Evolutionary conservation across 148 eudicot species (phyloP).

Genomic region (Simmondsia chinensis): DNA sequence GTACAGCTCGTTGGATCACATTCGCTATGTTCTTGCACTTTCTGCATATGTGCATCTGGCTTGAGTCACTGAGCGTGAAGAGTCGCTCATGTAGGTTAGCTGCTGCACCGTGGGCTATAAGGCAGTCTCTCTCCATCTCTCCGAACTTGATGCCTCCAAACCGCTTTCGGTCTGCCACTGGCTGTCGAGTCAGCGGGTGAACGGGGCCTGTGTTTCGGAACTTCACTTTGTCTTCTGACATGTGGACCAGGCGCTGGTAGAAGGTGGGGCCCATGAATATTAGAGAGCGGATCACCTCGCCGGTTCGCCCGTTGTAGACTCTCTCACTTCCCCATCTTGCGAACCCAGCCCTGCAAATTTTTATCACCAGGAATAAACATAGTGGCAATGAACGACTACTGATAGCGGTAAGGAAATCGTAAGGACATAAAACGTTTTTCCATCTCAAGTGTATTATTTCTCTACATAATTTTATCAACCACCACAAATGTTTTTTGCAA

Average conservation of each 20-base stretch:
- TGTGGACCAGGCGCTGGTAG: slow-evolving; percentile 82
- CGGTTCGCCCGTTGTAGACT: slow-evolving; percentile 81
- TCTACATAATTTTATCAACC: no score
- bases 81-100: slow-evolving; percentile 93
- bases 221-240: slow-evolving; percentile 96
- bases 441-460: no score
- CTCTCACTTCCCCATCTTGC: slow-evolving; percentile 88
- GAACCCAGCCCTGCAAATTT: slow-evolving; percentile 68
- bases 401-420: no score
- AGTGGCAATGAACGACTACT: no score
- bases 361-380: no score
- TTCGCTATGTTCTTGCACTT: slow-evolving; percentile 61
- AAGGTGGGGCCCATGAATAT: slow-evolving; percentile 88
- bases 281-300: slow-evolving; percentile 54
- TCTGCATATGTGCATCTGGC: slow-evolving; percentile 80
- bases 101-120: slow-evolving; percentile 92
- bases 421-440: no score
- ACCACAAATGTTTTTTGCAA: no score
- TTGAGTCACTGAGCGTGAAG: slow-evolving; percentile 78
- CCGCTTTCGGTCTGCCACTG: slow-evolving; percentile 86
- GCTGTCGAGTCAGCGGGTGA: slow-evolving; percentile 91
- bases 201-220: slow-evolving; percentile 93
- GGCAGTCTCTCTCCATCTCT: slow-evolving; percentile 93
- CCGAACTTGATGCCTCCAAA: slow-evolving; percentile 97
- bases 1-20: slow-evolving; percentile 59